These are phyloP conservation scores for Plasmodium sp. DNA, from an alignment of 169 alveolate species.

Conservation along the genomic window DNA sequence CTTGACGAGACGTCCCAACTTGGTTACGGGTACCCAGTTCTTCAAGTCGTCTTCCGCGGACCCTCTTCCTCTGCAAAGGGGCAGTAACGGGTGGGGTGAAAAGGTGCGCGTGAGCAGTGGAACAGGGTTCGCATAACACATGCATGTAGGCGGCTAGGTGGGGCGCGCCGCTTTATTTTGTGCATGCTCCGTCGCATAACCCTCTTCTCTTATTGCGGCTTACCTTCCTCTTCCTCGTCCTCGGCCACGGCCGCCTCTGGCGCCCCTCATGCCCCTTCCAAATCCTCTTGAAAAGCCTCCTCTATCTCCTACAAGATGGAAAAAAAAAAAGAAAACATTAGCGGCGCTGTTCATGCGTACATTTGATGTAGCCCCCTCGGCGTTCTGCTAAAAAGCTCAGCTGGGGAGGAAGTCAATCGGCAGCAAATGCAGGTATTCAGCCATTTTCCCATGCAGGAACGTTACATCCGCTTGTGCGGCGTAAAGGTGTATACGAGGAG, in stretches of 20 bases:
- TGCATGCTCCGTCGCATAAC: neutral
- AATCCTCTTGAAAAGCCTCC: slow-evolving; percentile 84
- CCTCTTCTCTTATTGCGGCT: neutral
- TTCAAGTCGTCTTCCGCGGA: slow-evolving; percentile 95
- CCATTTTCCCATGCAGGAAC: neutral
- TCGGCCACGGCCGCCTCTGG: slow-evolving; percentile 76
- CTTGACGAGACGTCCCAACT: slow-evolving; percentile 99
- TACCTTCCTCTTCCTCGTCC: slow-evolving; percentile 75
- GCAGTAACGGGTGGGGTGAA: neutral
- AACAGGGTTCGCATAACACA: neutral
- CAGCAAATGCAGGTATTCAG: neutral
- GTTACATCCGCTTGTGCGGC: neutral
- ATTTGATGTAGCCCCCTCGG: neutral
- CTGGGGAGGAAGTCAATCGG: neutral
- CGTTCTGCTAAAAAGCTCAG: neutral
- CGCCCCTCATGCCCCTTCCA: slow-evolving; percentile 76
- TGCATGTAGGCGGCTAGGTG: neutral
- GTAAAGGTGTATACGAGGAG: neutral
- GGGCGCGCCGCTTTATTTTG: neutral
- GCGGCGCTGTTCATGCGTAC: neutral
- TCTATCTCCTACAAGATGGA: slow-evolving; percentile 71
- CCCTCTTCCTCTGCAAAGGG: slow-evolving; percentile 88
- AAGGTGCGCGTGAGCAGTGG: neutral
- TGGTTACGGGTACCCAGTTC: slow-evolving; percentile 99
- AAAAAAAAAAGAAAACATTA: neutral